Evolutionary conservation across 768 basidiomycete species (phyloP), one percentile per base, ranked within the genome.

Genomic region (Boletus barrowsii): DNA sequence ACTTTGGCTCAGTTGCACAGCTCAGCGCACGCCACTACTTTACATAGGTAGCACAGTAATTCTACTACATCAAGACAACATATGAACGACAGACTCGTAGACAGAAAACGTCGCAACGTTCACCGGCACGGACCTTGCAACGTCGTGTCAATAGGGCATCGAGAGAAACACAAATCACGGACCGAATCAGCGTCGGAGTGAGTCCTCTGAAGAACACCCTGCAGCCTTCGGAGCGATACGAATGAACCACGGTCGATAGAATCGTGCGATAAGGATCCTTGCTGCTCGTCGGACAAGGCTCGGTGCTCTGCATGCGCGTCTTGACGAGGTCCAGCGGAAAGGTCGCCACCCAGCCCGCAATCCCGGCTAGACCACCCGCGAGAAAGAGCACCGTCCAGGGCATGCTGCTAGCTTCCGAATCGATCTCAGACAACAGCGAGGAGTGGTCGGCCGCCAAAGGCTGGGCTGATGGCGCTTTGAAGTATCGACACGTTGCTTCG

Each of bases 281-380:
- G 22, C 32, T 32, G 32, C 8, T 24, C 4, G 57, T 36, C 29
- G 29, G 39, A 15, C 24, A 18, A n/a, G 56, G 50, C 2, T 66
- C 51, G 24, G 59, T 67, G 46, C 82, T 82, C 68, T 97, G 93
- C 61, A 94, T 82, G 6, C 93, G 83, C 14, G 94, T 95, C 73
- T 97, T 96, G 56, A 95, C 79, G 4, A 93, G 88, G 64, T 97
- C 93, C 51, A 93, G 75, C 3, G 92, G 91, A 68, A 96, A 97
- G 1, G 93, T 95, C 3, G 75, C 76, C 0, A 84, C 36, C 92
- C 92, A 95, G 10, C 89, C 88, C 10, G 79, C 79, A 17, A 89
- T 70, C 5, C 91, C 92, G 0, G 92, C 92, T 0, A 86, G 65
- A 2, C 83, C 92, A 20, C 90, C 91, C 4, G 90, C 88, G 18